phyloP scores from a whole-genome alignment of 352 stramenopile genomes.

The Phytophthora megakarya region DNA sequence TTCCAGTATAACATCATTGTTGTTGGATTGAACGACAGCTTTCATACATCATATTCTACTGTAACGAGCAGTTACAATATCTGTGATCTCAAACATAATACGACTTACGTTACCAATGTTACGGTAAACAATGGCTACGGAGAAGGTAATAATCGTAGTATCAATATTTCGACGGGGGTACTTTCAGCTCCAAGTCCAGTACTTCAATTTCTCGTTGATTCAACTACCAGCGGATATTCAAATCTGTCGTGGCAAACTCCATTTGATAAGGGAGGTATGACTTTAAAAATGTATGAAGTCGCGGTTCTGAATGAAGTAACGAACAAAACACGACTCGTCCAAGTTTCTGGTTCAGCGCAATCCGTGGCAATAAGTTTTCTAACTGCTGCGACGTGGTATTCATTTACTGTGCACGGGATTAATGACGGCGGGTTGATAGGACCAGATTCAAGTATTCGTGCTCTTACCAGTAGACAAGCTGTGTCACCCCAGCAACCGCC shows the following conservation, averaged over 20 bases:
- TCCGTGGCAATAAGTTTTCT: slow-evolving; percentile 32
- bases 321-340: slow-evolving; percentile 2
- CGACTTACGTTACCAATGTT: slow-evolving; percentile 33
- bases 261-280: slow-evolving; percentile 35
- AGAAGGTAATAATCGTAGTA: slow-evolving; percentile 20
- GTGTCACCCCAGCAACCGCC: slow-evolving; percentile 31
- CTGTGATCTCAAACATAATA: slow-evolving; percentile 31
- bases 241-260: slow-evolving; percentile 39
- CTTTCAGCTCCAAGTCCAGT: slow-evolving; percentile 32
- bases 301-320: slow-evolving; percentile 18
- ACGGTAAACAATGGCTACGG: slow-evolving; percentile 32
- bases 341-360: slow-evolving; percentile 12
- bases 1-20: slow-evolving; percentile 28
- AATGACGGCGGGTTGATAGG: slow-evolving; percentile 34
- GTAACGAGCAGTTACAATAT: background rate
- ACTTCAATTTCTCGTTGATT: slow-evolving; percentile 7
- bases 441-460: background rate
- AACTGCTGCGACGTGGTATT: slow-evolving; percentile 27
- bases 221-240: slow-evolving; percentile 33
- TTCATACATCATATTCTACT: background rate
- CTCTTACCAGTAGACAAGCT: slow-evolving; percentile 13
- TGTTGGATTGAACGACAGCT: background rate
- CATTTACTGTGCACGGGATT: slow-evolving; percentile 34
- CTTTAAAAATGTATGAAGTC: slow-evolving; percentile 36
- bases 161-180: slow-evolving; percentile 26